These are phyloP conservation scores for Rhinocladiella similis DNA, from an alignment of 2,329 filamentous ascomycete genomes.

Conservation along the genomic window DNA sequence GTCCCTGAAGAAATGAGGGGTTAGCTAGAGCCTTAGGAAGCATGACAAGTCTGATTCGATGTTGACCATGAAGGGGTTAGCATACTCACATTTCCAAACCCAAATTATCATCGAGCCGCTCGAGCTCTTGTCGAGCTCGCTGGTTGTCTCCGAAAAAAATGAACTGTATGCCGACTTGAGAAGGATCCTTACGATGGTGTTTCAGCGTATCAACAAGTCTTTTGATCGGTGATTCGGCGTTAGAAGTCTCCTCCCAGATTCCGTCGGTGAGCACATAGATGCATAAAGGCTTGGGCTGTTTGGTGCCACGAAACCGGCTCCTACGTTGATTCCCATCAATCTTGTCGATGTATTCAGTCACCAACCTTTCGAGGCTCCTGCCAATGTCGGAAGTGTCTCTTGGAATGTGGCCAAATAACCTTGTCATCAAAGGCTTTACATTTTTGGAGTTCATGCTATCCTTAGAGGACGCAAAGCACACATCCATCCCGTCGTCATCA, in stretches of 20 bases:
- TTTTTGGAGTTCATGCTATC: neutral
- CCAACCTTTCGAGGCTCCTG: neutral
- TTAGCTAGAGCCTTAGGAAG: neutral
- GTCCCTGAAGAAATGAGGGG: neutral
- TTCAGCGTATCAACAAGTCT: neutral
- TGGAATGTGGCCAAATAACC: neutral
- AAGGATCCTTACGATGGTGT: neutral
- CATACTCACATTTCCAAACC: neutral
- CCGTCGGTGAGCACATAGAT: conserved; percentile 1
- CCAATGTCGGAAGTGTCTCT: neutral
- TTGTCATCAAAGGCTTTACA: neutral
- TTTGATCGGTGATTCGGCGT: neutral
- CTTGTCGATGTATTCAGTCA: neutral
- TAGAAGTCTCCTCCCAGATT: neutral
- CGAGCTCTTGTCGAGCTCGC: neutral
- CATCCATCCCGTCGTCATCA: neutral
- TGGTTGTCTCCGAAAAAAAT: neutral
- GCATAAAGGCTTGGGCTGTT: neutral
- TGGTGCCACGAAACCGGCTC: neutral
- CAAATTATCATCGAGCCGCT: neutral
- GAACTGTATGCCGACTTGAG: neutral
- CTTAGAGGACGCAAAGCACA: neutral
- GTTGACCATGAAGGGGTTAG: neutral
- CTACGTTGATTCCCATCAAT: neutral
- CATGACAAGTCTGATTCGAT: neutral